Evolutionary conservation across 108 stramenopile species (phyloP).

Genomic region (Craspedostauros australis): DNA sequence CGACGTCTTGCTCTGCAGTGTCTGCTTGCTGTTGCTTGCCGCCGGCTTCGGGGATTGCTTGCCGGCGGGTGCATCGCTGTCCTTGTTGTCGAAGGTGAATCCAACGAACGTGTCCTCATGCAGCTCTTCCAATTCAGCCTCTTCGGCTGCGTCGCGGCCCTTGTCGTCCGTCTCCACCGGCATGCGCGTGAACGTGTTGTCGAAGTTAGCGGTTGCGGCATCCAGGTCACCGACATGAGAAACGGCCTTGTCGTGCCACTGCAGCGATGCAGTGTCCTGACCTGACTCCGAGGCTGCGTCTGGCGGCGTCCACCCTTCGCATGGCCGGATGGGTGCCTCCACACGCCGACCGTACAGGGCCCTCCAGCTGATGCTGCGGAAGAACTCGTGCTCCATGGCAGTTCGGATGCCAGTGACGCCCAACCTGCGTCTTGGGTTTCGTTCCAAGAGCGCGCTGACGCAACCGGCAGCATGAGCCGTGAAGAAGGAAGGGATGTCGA

Average conservation of each 20-base stretch:
- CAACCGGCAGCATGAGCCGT: slow-evolving; percentile 46
- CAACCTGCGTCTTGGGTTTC: slow-evolving; percentile 63
- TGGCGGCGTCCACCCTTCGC: slow-evolving; percentile 80
- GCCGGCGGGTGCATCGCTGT: slow-evolving; percentile 17
- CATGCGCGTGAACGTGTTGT: slow-evolving; percentile 81
- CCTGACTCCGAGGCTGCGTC: slow-evolving; percentile 16
- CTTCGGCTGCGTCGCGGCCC: slow-evolving; percentile 30
- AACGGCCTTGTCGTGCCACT: not conserved
- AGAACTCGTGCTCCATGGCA: slow-evolving; percentile 84
- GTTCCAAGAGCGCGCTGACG: slow-evolving; percentile 66
- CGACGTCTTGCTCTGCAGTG: no score
- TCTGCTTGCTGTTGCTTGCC: slow-evolving; percentile 2
- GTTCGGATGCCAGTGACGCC: slow-evolving; percentile 72
- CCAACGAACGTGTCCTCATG: slow-evolving; percentile 78
- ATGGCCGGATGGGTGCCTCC: slow-evolving; percentile 80
- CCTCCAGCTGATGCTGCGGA: slow-evolving; percentile 75
- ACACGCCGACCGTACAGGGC: slow-evolving; percentile 64
- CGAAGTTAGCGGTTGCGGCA: slow-evolving; percentile 83
- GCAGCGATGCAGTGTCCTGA: not conserved
- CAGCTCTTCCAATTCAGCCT: slow-evolving; percentile 50
- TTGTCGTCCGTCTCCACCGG: slow-evolving; percentile 76
- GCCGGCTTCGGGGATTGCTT: slow-evolving; percentile 1
- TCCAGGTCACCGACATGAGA: slow-evolving; percentile 36
- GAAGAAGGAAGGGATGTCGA: slow-evolving; percentile 76
- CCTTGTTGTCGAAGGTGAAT: slow-evolving; percentile 74